Conservation (phyloP, 129 eudicot species). For the Flaveria linearis region DNA sequence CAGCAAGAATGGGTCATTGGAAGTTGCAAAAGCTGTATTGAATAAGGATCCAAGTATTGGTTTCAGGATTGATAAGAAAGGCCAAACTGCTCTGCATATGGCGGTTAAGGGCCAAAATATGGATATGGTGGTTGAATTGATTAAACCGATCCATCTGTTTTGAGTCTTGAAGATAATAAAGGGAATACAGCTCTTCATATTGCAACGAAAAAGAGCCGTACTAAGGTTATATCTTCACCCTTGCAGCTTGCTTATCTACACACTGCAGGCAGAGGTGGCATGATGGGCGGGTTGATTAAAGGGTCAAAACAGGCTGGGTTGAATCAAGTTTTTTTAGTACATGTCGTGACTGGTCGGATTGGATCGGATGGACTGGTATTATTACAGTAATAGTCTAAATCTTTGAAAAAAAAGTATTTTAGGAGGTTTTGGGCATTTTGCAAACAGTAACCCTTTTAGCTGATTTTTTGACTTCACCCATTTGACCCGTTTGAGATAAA, state of each 20-base stretch:
- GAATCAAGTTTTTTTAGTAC: too few relatives aligned
- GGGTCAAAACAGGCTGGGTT: neutral
- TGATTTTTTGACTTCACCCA: neutral
- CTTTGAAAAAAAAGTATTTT: neutral
- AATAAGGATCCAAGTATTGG: slow-evolving; percentile 78
- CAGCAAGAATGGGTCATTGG: slow-evolving; percentile 98
- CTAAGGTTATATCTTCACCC: slow-evolving; percentile 53
- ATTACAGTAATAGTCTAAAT: slow-evolving; percentile 2
- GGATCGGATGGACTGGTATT: too few relatives aligned
- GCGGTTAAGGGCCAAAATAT: slow-evolving; percentile 90
- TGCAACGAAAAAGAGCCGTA: slow-evolving; percentile 80
- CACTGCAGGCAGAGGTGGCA: neutral
- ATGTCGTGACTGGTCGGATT: too few relatives aligned
- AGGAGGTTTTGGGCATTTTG: neutral
- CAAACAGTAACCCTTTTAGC: neutral
- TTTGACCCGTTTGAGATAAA: neutral
- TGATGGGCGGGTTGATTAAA: neutral
- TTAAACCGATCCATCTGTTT: slow-evolving; percentile 79
- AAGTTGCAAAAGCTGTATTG: slow-evolving; percentile 77
- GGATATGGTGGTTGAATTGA: slow-evolving; percentile 75
- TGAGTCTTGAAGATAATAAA: slow-evolving; percentile 74
- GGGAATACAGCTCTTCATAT: slow-evolving; percentile 92
- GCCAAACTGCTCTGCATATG: slow-evolving; percentile 98
- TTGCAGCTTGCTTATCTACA: neutral
- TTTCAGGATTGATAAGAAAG: slow-evolving; percentile 79